phyloP scores from a whole-genome alignment of 192 early-diverging fungal genomes.

The Diversispora epigaea region DNA sequence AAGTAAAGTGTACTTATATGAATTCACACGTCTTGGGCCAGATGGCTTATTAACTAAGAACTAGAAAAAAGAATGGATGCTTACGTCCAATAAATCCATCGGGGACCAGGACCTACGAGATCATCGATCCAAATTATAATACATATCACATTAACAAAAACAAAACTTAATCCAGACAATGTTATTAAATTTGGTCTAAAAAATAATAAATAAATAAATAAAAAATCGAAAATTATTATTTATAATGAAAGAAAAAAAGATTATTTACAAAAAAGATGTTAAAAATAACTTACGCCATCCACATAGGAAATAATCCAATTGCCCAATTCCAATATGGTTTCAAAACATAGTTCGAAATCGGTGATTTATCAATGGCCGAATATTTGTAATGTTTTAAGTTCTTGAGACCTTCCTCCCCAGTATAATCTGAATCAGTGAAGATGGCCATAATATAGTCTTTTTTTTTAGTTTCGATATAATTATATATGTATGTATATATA shows the following conservation, averaged over 20 bases:
- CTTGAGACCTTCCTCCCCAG: constrained; percentile 64
- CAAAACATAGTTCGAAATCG: constrained; percentile 77
- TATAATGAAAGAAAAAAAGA: constrained; percentile 7
- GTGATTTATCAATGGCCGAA: constrained; percentile 78
- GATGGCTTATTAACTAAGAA: neutral
- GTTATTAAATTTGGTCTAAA: constrained; percentile 80
- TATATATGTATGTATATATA: no score
- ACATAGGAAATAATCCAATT: constrained; percentile 83
- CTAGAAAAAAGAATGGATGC: constrained; percentile 10
- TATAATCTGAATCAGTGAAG: constrained; percentile 51
- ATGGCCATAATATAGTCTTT: neutral
- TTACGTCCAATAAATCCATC: constrained; percentile 66
- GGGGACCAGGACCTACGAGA: constrained; percentile 64
- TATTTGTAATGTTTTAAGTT: constrained; percentile 81
- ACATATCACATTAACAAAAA: constrained; percentile 71
- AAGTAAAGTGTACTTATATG: no score
- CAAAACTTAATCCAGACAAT: constrained; percentile 74
- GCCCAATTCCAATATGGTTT: constrained; percentile 90
- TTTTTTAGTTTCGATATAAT: no score
- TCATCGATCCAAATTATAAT: constrained; percentile 69
- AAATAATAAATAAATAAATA: constrained; percentile 5
- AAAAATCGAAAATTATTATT: constrained; percentile 15
- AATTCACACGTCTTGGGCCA: no score
- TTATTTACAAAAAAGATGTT: neutral
- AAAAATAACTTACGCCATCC: constrained; percentile 82